A percentile compares a stretch with the other conserved stretches of the same genome.
phyloP scores from a whole-genome alignment of 2,329 filamentous ascomycete species.

The Fusarium lyarnte region DNA sequence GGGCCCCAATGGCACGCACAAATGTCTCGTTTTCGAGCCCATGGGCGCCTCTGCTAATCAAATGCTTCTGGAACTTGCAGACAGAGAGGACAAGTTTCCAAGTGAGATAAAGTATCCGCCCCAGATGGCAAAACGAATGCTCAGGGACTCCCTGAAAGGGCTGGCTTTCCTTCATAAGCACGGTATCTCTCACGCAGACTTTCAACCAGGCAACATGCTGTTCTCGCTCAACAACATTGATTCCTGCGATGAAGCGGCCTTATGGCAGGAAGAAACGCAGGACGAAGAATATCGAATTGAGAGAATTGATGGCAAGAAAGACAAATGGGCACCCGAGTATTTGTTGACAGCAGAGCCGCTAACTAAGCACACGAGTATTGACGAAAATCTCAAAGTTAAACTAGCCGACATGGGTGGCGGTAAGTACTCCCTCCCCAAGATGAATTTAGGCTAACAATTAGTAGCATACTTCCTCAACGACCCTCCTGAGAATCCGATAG shows the following conservation, averaged over 20 bases:
- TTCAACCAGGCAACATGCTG: slow-evolving; percentile 5
- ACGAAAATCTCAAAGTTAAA: not conserved
- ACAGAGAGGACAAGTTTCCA: no score
- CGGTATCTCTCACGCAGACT: not conserved
- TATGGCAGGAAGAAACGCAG: no score
- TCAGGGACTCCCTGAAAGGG: not conserved
- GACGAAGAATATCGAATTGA: no score
- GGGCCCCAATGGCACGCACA: slow-evolving; percentile 47
- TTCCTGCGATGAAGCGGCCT: fast-evolving
- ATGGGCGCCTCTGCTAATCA: slow-evolving; percentile 49
- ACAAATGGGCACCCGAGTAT: slow-evolving; percentile 10
- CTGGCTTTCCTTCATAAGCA: not conserved
- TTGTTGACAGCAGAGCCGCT: no score
- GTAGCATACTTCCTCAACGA: not conserved
- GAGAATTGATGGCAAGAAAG: slow-evolving; percentile 3
- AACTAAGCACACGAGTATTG: no score
- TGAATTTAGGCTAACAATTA: not conserved
- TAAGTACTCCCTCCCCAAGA: not conserved
- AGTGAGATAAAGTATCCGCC: no score
- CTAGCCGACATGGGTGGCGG: slow-evolving; percentile 17
- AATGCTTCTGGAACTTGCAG: no score
- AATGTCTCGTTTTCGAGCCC: slow-evolving; percentile 45
- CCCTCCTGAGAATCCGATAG: not conserved
- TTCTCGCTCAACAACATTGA: not conserved
- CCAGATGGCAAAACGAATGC: not conserved